These are phyloP conservation scores for Setaria viridis DNA, from an alignment of 202 grass and related monocot species.

Conservation along the genomic window DNA sequence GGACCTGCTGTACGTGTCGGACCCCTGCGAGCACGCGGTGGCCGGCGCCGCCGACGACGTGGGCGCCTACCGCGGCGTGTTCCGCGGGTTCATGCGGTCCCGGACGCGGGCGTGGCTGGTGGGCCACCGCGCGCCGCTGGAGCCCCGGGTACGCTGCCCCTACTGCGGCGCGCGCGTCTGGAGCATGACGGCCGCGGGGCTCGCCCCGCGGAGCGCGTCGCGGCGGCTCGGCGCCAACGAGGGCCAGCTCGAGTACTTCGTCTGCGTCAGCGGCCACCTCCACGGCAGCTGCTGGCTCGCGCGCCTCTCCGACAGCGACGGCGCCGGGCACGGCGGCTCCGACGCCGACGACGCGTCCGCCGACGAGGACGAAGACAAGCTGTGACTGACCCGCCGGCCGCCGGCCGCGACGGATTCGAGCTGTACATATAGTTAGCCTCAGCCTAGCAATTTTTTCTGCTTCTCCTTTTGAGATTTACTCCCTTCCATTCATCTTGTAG, in stretches of 20 bases:
- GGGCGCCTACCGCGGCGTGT: constrained; percentile 76
- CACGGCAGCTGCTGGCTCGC: constrained; percentile 90
- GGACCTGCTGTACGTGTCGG: constrained; percentile 85
- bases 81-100: constrained; percentile 74
- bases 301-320: constrained; percentile 65
- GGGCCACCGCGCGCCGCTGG: constrained; percentile 54
- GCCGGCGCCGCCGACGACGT: constrained; percentile 51
- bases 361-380: constrained; percentile 35
- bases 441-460: not conserved
- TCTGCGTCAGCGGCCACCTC: constrained; percentile 89
- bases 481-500: not conserved
- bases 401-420: no score
- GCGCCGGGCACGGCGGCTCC: not conserved
- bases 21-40: constrained; percentile 76
- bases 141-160: constrained; percentile 69
- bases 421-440: not conserved
- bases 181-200: constrained; percentile 75
- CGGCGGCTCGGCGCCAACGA: constrained; percentile 63
- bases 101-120: constrained; percentile 67
- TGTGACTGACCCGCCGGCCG: not conserved
- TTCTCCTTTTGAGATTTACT: not conserved
- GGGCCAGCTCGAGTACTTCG: constrained; percentile 75
- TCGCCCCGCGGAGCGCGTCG: constrained; percentile 67
- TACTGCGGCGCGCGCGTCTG: constrained; percentile 89
- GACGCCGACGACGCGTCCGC: not conserved